phyloP scores from a whole-genome alignment of 768 basidiomycete genomes.

The Termitomyces sp. region DNA sequence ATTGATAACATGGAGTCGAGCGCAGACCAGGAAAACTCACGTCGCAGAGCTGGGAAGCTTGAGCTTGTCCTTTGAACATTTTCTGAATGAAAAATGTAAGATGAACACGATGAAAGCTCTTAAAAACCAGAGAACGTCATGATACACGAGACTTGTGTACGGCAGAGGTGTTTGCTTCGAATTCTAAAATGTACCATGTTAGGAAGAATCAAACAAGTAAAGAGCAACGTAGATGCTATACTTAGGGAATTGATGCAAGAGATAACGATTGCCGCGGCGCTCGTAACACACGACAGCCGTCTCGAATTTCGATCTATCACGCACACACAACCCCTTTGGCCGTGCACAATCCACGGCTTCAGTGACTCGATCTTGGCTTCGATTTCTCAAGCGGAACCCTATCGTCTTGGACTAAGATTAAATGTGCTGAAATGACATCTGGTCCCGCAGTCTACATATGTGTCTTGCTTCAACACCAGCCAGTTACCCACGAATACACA shows the following conservation, averaged over 20 bases:
- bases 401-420: background rate
- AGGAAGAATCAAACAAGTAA: background rate
- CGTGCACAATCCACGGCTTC: background rate
- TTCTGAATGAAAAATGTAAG: background rate
- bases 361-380: background rate
- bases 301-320: background rate
- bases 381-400: background rate
- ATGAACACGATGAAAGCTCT: background rate
- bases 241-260: background rate
- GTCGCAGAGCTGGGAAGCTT: slow-evolving; percentile 31
- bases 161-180: background rate
- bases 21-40: slow-evolving; percentile 19
- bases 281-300: background rate
- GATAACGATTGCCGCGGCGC: background rate
- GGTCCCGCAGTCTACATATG: background rate
- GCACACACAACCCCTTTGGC: background rate
- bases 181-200: background rate
- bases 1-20: background rate
- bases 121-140: background rate
- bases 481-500: too few relatives aligned
- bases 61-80: slow-evolving; percentile 1
- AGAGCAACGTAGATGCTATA: background rate
- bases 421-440: background rate
- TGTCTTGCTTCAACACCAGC: background rate
- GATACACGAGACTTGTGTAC: background rate